Evolutionary conservation across 1,284 basidiomycete genomes (phyloP), one percentile per base, ranked within the genome.

Genomic region (Trichosporon sp.): DNA sequence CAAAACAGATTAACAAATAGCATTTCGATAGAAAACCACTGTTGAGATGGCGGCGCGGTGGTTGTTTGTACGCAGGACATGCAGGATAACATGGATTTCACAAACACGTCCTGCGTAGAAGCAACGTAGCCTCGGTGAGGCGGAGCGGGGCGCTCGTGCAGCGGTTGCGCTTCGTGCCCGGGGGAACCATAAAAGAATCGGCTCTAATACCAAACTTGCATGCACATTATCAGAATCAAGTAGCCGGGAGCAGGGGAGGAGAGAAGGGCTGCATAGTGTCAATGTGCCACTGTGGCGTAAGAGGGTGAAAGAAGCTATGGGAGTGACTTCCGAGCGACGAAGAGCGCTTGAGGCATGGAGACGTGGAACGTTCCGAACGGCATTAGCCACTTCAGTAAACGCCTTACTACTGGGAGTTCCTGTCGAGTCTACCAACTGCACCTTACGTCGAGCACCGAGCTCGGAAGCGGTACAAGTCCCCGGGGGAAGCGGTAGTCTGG

Each of bases 21-120:
- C 58, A 32, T 31, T 46, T 40, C 23, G 40, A 59, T 33, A 16
- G 27, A 49, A 46, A 52, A 32, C 11, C 34, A 44, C 40, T 44
- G 40, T 44, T 44, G 49, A 54, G 49, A 54, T 31, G 29, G 44
- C 40, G 40, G 40, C 40, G 61, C 59, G 58, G 54, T 64, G 37
- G 62, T 61, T 65, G 63, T 68, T 68, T 64, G 63, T 64, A 64
- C 63, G 63, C 63, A 64, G 58, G 64, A 65, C 67, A 69, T 69
- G 67, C 64, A 68, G 65, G 62, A 66, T 66, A 64, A 54, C 65
- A 66, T 66, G 13, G 23, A 31, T 23, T 34, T 16, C 10, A 31
- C 56, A 16, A 23, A 16, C 21, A 13, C 29, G 56, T 32, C 29
- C 56, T 33, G 56, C 31, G 23, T 52, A 59, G 44, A 29, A 44